Base-by-base conservation (phyloP, 129 eudicot genomes). In the Arctium minus region DNA sequence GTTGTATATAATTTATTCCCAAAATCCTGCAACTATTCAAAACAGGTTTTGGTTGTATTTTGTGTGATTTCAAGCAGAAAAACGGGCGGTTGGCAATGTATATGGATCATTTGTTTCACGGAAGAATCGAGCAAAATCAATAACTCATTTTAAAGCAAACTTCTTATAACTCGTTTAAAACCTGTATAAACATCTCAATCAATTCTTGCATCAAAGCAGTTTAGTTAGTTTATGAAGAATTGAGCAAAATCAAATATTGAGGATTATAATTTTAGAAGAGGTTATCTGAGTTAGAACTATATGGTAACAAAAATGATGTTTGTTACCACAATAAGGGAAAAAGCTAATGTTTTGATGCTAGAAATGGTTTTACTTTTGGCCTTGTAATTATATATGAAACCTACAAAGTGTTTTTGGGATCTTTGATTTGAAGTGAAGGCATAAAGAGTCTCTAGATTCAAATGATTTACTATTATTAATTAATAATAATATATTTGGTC, bases 1-100 rank as follows among this genome's bases (percentile, higher is more conserved):
- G 36, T 31, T 83, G 82, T 83, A 83, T 56, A 78, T 83, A 60
- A 60, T 60, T 60, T 60, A 60, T 60, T 60, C 9, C 68, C 68
- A 3, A 60, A 17, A 56, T 56, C 65, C 65, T 56, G 27, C 65
- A 56, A 56, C 65, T 56, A 56, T 50, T 60, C 68, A 17, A 17
- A 60, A 56, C 67, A 56, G 68, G n/a, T 60, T 60, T 53, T 53
- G 27, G 29, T n/a, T 60, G 27, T 60, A 17, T 60, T 60, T 60
- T n/a, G 68, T 53, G 65, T 53, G 22, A 12, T 50, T 50, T 13
- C 64, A 12, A 12, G 65, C 18, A 22, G 65, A 27, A 53, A 53
- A 53, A 53, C 8, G 65, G 1, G 4, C 60, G 27, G 17, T 11
- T 17, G 53, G 13, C 2, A 50, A 50, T 15, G 64, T 50, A 53